Percentiles rank a stretch among this genome's conserved stretches.
phyloP scores from a whole-genome alignment of 257 asterid species.

The Dorcoceras hygrometricum region DNA sequence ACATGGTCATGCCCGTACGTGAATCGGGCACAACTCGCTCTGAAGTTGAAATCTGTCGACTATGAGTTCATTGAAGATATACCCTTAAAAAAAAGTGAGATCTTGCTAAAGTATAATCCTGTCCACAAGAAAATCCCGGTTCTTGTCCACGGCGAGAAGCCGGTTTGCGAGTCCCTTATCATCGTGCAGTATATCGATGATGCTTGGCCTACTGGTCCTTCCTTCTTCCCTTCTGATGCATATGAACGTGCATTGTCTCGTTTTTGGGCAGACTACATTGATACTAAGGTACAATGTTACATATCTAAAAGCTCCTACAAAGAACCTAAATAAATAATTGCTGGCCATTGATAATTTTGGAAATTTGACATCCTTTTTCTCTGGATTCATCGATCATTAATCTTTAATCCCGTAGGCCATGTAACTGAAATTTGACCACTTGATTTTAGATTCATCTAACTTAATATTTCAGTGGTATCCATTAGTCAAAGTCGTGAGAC shows the following conservation, averaged over 20 bases:
- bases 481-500: not conserved
- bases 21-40: constrained; percentile 22
- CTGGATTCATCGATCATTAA: too few relatives aligned
- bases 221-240: constrained; percentile 30
- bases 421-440: too few relatives aligned
- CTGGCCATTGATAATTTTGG: too few relatives aligned
- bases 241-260: constrained; percentile 38
- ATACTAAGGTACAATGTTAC: constrained; percentile 45
- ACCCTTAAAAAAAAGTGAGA: too few relatives aligned
- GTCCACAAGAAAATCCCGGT: constrained; percentile 41
- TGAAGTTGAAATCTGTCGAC: constrained; percentile 21
- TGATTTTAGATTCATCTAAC: too few relatives aligned
- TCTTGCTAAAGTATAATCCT: too few relatives aligned
- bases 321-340: too few relatives aligned
- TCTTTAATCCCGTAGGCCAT: too few relatives aligned
- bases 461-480: not conserved
- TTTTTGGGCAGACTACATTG: constrained; percentile 56
- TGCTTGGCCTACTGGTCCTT: constrained; percentile 25
- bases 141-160: constrained; percentile 32
- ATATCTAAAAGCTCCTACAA: too few relatives aligned
- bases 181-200: constrained; percentile 38
- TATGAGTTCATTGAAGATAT: constrained; percentile 23
- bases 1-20: constrained; percentile 26
- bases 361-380: too few relatives aligned
- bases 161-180: constrained; percentile 46